Evolutionary conservation across 1,284 basidiomycete species (phyloP), one percentile per base, ranked within the genome.

Genomic region (Heliocybe sulcata): DNA sequence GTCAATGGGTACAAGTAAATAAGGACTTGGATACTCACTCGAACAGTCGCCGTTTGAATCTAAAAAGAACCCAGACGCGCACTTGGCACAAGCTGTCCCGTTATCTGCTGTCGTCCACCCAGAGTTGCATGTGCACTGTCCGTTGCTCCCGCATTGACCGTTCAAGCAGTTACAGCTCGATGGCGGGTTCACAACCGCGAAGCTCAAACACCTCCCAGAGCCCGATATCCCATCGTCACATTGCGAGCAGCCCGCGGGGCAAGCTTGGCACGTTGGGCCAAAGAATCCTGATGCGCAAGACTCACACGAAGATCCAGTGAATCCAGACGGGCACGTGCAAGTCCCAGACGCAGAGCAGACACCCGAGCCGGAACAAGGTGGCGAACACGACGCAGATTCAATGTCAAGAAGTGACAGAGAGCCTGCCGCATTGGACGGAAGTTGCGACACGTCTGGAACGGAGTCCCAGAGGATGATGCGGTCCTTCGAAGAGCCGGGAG

Each of bases 221-320:
- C 91, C 90, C 0, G 82, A 77, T 45, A 88, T 83, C 6, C 90
- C 90, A 26, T 89, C 82, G 60, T 91, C 86, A 64, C 91, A 93
- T 14, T 76, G 71, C 0, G 71, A 60, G 66, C 90, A 92, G 9
- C 78, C 81, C 1, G 72, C 66, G 1, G 87, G 84, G 62, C 91
- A 93, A 6, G 82, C 64, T 56, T 80, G 69, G 63, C 90, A 93
- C 0, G 67, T 71, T 0, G 82, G 73, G 1, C 90, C 90, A 63
- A 88, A 93, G 67, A 85, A 85, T 1, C 86, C 87, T 12, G 75
- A 55, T 1, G 79, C 74, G 61, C 90, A 93, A 1, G 81, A 74
- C 66, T 92, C 89, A 69, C 91, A 93, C 0, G 85, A 83, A 2
- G 82, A 67, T 1, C 90, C 91, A 2, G 76, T 82, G 65, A 92